A percentile compares a stretch with the other conserved stretches of the same genome.
Evolutionary conservation across 208 protist species (phyloP).

Genomic region (Crithidia mellificae): DNA sequence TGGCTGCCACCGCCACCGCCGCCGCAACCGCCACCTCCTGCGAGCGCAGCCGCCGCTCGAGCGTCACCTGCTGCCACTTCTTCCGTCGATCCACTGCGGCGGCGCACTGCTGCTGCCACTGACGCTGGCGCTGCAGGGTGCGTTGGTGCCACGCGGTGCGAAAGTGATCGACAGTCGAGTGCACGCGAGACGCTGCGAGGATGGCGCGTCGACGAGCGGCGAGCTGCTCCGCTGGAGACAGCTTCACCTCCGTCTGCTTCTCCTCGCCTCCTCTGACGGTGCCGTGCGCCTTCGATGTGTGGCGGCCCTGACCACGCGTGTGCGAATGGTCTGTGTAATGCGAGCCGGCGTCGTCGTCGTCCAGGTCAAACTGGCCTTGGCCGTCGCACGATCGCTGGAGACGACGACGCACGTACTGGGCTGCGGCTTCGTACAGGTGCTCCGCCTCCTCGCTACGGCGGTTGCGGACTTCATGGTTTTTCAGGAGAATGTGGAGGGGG

Average conservation of each 20-base stretch:
- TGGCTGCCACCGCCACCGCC: constrained; percentile 24
- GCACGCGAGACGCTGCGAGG: constrained; percentile 12
- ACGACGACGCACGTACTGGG: constrained; percentile 2
- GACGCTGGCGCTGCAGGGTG: not conserved
- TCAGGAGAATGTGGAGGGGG: not conserved
- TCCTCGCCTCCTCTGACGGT: not conserved
- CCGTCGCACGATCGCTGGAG: not conserved
- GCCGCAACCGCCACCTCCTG: constrained; percentile 7
- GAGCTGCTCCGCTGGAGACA: constrained; percentile 5
- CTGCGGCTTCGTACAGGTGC: not conserved
- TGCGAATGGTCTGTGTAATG: no score
- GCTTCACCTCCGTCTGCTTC: not conserved
- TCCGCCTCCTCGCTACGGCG: not conserved
- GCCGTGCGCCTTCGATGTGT: not conserved
- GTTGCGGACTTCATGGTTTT: not conserved
- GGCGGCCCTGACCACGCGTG: not conserved
- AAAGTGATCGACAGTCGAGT: constrained; percentile 29
- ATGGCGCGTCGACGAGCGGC: constrained; percentile 23
- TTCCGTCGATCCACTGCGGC: not conserved
- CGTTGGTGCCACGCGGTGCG: constrained; percentile 12
- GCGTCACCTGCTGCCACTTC: not conserved
- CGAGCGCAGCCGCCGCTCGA: constrained; percentile 10
- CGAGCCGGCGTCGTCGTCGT: no score
- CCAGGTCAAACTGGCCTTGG: not conserved
- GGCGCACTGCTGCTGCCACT: constrained; percentile 15